phyloP scores from a whole-genome alignment of 2,329 filamentous ascomycete species.

The Fusarium coicis region DNA sequence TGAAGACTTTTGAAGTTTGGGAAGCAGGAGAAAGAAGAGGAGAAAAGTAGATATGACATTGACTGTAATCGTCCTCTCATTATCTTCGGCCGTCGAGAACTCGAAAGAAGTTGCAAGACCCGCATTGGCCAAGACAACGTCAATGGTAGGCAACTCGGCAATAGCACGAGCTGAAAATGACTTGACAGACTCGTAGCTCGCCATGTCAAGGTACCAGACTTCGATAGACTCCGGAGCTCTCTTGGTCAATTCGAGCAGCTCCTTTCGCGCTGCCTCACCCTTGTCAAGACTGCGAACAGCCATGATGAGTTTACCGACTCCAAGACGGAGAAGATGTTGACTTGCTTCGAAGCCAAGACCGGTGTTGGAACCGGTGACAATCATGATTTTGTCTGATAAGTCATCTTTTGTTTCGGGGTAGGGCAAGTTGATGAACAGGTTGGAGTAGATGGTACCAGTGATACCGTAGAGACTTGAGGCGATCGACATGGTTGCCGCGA shows the following conservation, averaged over 20 bases:
- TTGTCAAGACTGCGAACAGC: slow-evolving; percentile 51
- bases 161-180: slow-evolving; percentile 48
- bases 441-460: slow-evolving; percentile 18
- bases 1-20: slow-evolving; percentile 41
- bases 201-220: slow-evolving; percentile 62
- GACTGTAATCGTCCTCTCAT: slow-evolving; percentile 59
- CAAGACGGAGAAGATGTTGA: slow-evolving; percentile 48
- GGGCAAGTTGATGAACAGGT: slow-evolving; percentile 39
- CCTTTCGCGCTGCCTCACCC: slow-evolving; percentile 54
- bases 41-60: slow-evolving; percentile 43
- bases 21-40: slow-evolving; percentile 32
- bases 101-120: slow-evolving; percentile 51
- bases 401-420: slow-evolving; percentile 27
- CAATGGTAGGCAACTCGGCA: slow-evolving; percentile 52
- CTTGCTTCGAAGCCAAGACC: slow-evolving; percentile 54
- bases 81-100: slow-evolving; percentile 54
- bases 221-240: slow-evolving; percentile 45
- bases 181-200: slow-evolving; percentile 56
- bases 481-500: slow-evolving; percentile 13
- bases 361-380: slow-evolving; percentile 55
- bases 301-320: slow-evolving; percentile 50
- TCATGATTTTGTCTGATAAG: slow-evolving; percentile 45
- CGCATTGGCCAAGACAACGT: slow-evolving; percentile 57
- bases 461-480: slow-evolving; percentile 28
- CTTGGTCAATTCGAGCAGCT: slow-evolving; percentile 40